Base-by-base conservation (phyloP, 768 basidiomycete genomes). In the Antrodiella citrinella region DNA sequence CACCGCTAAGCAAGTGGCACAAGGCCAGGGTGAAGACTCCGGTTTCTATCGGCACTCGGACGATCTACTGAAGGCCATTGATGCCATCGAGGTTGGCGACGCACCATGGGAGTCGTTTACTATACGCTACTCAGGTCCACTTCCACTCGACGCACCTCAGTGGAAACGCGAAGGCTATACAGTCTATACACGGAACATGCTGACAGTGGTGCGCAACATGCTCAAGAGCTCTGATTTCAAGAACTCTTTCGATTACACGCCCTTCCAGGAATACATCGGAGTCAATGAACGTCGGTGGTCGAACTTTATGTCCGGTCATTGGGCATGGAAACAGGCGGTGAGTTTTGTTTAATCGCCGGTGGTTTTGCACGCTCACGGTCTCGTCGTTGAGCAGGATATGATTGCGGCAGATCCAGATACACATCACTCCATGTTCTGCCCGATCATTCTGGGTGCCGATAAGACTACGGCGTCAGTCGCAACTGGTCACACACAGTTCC, bases 291-390 rank as follows among this genome's bases (percentile, higher is more conserved):
- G 60, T 1, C 41, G 53, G 11, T 70, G 55, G 47, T 58, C 57
- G 1, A 63, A 69, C 48, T 44, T 71, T 0, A 69, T 72, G 67
- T 70, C 68, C 1, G 69, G 60, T 2, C 51, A 67, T 49, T 70
- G 68, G 68, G 59, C 64, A 3, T 66, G 59, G 57, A 56, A 53
- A 13, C 57, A 71, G 53, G 64, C 68, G 9, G 69, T 71, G 53
- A 11, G 60, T 48, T 19, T n/a, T 18, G 41, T 18, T 43, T 43
- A 9, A n/a, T 43, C 9, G 35, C 35, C 18, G 21, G 15, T 43
- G 19, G 15, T 43, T 18, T 43, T 43, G 9, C 41, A 19, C 41
- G 41, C 41, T 18, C 21, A 22, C 41, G 41, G 19, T 9, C 10
- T 10, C 35, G 10, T 38, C 10, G 19, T 18, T 9, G 19, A 7